Conservation (phyloP, 2,329 filamentous ascomycete genomes). For the Xylaria sp. region DNA sequence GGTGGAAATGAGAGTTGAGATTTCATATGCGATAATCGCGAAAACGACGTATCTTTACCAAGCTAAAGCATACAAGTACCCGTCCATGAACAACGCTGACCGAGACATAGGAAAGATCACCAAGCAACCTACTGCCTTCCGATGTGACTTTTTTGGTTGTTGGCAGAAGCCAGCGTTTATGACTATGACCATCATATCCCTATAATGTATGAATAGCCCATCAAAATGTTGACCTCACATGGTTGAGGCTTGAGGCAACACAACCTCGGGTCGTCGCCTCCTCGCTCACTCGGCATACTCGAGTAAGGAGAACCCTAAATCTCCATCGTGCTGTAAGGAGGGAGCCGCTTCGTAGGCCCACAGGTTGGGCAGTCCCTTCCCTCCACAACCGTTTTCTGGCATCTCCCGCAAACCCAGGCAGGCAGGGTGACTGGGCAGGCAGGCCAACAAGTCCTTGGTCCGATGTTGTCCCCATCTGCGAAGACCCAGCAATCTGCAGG, state of each 20-base stretch:
- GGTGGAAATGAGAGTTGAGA: not conserved
- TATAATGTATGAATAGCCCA: not conserved
- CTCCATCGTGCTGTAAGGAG: not conserved
- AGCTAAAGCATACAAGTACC: not conserved
- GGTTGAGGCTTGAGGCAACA: not conserved
- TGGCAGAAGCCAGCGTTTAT: not conserved
- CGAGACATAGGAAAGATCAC: constrained; percentile 4
- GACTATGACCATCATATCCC: not conserved
- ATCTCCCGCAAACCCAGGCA: not conserved
- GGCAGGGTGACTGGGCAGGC: not conserved
- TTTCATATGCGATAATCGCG: not conserved
- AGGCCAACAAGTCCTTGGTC: not conserved
- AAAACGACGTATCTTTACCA: not conserved
- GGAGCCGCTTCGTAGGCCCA: not conserved
- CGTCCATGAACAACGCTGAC: not conserved
- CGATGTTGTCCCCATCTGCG: not conserved
- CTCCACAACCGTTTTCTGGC: not conserved
- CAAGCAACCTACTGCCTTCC: not conserved
- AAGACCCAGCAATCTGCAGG: not conserved
- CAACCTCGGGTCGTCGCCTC: not conserved
- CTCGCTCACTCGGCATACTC: not conserved
- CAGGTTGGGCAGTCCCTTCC: not conserved
- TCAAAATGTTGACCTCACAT: not conserved
- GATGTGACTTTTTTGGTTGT: not conserved
- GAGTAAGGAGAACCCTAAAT: not conserved